Conservation (phyloP, 805 yeast genomes). For the Maudiozyma bulderi region DNA sequence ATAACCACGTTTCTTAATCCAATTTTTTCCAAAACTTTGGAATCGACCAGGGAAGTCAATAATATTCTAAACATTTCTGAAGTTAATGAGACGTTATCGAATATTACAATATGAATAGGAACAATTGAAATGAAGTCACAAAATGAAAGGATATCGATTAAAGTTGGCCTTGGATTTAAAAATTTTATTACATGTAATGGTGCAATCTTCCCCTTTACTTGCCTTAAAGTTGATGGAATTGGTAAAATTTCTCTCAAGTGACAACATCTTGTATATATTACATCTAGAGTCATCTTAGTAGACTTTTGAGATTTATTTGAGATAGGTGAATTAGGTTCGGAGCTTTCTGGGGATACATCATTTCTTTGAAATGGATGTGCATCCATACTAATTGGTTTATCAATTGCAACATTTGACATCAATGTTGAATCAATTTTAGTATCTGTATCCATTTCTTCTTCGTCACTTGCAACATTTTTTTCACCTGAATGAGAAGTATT, state of each 20-base stretch:
- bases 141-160: constrained; percentile 79
- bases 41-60: constrained; percentile 59
- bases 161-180: constrained; percentile 80
- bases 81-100: constrained; percentile 72
- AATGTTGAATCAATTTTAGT: not conserved
- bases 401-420: constrained; percentile 34
- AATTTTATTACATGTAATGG: constrained; percentile 66
- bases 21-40: constrained; percentile 58
- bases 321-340: not conserved
- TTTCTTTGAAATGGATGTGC: constrained; percentile 41
- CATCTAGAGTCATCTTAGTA: constrained; percentile 37
- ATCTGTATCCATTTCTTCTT: not conserved
- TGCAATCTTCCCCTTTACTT: constrained; percentile 65
- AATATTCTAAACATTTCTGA: constrained; percentile 68
- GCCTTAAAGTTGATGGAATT: constrained; percentile 79
- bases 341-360: constrained; percentile 14
- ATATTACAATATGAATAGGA: constrained; percentile 62
- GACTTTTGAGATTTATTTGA: constrained; percentile 1
- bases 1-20: constrained; percentile 73
- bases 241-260: constrained; percentile 87
- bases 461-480: not conserved
- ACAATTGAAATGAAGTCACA: constrained; percentile 82
- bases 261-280: constrained; percentile 84
- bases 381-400: constrained; percentile 59
- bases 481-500: not conserved